Evolutionary conservation across 192 early-diverging fungal species (phyloP).

Genomic region (Obelidium mucronatum): DNA sequence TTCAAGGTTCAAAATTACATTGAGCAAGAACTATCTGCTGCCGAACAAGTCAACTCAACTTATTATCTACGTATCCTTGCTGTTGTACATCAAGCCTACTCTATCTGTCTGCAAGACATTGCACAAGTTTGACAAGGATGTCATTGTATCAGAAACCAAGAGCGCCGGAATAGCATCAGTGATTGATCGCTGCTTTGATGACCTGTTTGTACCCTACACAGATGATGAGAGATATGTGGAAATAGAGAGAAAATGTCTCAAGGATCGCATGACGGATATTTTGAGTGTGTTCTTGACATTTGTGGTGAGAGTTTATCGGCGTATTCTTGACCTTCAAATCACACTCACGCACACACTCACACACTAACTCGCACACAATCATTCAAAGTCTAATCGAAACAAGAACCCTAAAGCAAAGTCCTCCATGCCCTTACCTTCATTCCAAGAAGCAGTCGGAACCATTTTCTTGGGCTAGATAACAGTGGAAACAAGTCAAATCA

Average conservation of each 20-base stretch:
- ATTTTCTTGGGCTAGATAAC: conserved; percentile 15
- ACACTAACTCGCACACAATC: background rate
- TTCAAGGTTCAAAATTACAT: conserved; percentile 93
- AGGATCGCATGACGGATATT: conserved; percentile 62
- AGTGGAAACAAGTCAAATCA: background rate
- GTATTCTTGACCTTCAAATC: background rate
- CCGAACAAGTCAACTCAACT: conserved; percentile 75
- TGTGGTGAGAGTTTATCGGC: conserved; percentile 38
- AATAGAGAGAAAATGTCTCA: conserved; percentile 75
- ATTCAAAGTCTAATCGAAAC: background rate
- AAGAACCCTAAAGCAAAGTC: conserved; percentile 24
- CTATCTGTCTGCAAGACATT: conserved; percentile 76
- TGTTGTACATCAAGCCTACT: conserved; percentile 77
- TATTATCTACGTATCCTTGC: conserved; percentile 81
- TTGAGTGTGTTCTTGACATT: conserved; percentile 39
- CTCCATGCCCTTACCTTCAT: conserved; percentile 9
- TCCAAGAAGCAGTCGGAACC: conserved; percentile 32
- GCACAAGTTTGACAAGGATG: conserved; percentile 78
- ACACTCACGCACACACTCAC: background rate
- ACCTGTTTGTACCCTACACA: conserved; percentile 94
- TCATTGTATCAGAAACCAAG: conserved; percentile 53
- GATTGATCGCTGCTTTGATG: conserved; percentile 89
- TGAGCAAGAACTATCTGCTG: conserved; percentile 77
- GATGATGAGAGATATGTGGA: conserved; percentile 88
- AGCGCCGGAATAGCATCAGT: conserved; percentile 68